Percentiles rank a stretch among this genome's conserved stretches.
These are phyloP conservation scores for Lentinula lateritia DNA, from an alignment of 768 basidiomycete species.

Conservation along the genomic window DNA sequence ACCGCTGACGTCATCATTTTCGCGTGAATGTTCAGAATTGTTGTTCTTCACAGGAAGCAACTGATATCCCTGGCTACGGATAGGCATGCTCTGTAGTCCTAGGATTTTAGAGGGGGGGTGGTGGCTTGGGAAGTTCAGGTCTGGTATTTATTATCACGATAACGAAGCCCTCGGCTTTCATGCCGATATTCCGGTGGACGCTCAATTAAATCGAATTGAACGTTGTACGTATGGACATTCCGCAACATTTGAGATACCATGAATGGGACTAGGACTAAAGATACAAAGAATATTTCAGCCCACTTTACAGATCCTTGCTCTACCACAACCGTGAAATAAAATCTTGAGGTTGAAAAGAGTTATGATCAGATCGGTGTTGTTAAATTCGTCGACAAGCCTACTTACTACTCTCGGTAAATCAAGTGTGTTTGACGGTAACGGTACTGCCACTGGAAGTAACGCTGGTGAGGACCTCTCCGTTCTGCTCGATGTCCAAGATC, in stretches of 20 bases:
- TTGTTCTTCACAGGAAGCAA: neutral
- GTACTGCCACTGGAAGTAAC: slow-evolving; percentile 17
- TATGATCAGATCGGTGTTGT: no score
- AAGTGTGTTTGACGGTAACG: neutral
- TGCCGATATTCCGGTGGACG: no score
- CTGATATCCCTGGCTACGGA: neutral
- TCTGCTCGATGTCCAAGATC: slow-evolving; percentile 31
- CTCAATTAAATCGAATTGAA: no score
- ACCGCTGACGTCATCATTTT: neutral
- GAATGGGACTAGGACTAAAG: no score
- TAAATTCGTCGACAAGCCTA: no score
- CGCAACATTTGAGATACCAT: no score
- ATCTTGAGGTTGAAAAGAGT: no score
- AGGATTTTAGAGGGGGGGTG: neutral
- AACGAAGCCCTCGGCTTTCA: neutral
- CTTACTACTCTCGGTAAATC: neutral
- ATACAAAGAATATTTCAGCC: no score
- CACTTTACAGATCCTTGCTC: no score
- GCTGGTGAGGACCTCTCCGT: slow-evolving; percentile 21
- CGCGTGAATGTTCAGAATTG: neutral
- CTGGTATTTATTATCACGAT: neutral
- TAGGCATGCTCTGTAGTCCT: neutral
- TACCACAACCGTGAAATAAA: no score
- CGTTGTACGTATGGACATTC: no score
- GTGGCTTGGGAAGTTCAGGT: neutral